These are phyloP conservation scores for Pulveroboletus sp. DNA, from an alignment of 768 basidiomycete genomes.

Conservation along the genomic window DNA sequence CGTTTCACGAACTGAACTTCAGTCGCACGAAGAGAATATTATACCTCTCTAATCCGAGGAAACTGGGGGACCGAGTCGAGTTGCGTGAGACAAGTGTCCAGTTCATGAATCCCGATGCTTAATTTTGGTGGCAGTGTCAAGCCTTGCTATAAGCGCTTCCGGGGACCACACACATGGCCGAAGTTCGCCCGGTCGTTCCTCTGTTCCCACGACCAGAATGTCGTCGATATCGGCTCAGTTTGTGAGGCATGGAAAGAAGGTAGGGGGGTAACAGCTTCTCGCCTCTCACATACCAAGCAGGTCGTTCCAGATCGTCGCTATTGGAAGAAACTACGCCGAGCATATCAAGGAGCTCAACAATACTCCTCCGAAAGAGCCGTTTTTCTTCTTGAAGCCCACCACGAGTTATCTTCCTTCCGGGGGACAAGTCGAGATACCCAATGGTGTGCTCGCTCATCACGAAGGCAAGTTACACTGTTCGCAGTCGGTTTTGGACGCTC, in stretches of 20 bases:
- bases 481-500: background rate
- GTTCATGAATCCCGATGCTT: too few relatives aligned
- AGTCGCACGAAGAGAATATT: too few relatives aligned
- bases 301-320: conserved; percentile 74
- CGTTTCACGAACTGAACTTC: too few relatives aligned
- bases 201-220: conserved; percentile 22
- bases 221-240: conserved; percentile 36
- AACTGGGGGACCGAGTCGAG: too few relatives aligned
- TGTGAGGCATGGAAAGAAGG: conserved; percentile 45
- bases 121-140: background rate
- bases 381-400: conserved; percentile 98
- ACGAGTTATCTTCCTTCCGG: conserved; percentile 77
- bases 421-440: conserved; percentile 81
- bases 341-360: conserved; percentile 93
- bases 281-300: background rate
- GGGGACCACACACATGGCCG: background rate
- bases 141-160: background rate
- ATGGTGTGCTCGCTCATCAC: conserved; percentile 79
- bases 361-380: conserved; percentile 81
- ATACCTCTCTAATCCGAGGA: too few relatives aligned
- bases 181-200: background rate
- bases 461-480: conserved; percentile 54
- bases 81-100: too few relatives aligned
- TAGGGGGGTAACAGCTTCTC: background rate
- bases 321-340: conserved; percentile 90